These are phyloP conservation scores for Stemphylium vesicarium DNA, from an alignment of 2,329 filamentous ascomycete species.

Conservation along the genomic window DNA sequence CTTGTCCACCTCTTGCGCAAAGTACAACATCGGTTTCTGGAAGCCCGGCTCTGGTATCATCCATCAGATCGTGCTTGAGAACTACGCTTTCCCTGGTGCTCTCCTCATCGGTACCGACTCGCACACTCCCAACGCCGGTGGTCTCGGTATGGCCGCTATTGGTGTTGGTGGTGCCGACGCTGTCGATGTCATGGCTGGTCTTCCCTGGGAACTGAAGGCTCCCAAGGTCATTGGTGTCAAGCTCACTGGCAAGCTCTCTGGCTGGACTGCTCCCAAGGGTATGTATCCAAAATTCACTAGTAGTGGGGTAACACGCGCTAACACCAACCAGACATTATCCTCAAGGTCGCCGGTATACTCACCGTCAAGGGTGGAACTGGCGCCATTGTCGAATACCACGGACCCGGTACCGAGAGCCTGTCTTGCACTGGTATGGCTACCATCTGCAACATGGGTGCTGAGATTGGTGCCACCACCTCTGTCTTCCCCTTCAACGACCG, in stretches of 20 bases:
- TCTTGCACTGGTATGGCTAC: slow-evolving; percentile 88
- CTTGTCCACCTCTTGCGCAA: slow-evolving; percentile 88
- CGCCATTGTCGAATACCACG: slow-evolving; percentile 80
- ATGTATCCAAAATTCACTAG: slow-evolving; percentile 44
- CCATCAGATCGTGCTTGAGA: slow-evolving; percentile 97
- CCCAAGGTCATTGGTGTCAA: slow-evolving; percentile 97
- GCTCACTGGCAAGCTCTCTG: slow-evolving; percentile 85
- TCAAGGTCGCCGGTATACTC: slow-evolving; percentile 94
- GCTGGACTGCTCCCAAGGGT: slow-evolving; percentile 95
- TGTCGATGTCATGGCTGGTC: slow-evolving; percentile 96
- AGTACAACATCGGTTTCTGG: slow-evolving; percentile 99
- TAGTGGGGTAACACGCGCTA: slow-evolving; percentile 16
- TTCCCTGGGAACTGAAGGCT: slow-evolving; percentile 98
- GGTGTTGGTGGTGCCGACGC: slow-evolving; percentile 98
- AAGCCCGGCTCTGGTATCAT: slow-evolving; percentile 98
- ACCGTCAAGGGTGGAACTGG: slow-evolving; percentile 99
- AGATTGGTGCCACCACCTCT: slow-evolving; percentile 84
- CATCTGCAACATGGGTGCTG: slow-evolving; percentile 62
- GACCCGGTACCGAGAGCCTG: slow-evolving; percentile 74
- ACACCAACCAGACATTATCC: slow-evolving; percentile 77
- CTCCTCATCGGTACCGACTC: slow-evolving; percentile 97
- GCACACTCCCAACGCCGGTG: slow-evolving; percentile 96
- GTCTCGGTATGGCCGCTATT: slow-evolving; percentile 92
- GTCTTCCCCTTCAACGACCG: slow-evolving; percentile 97
- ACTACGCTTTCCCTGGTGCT: slow-evolving; percentile 99